Percentiles rank a stretch among this genome's conserved stretches.
Evolutionary conservation across 139 green algal genomes (phyloP).

Genomic region (Picochlorum costavermella): DNA sequence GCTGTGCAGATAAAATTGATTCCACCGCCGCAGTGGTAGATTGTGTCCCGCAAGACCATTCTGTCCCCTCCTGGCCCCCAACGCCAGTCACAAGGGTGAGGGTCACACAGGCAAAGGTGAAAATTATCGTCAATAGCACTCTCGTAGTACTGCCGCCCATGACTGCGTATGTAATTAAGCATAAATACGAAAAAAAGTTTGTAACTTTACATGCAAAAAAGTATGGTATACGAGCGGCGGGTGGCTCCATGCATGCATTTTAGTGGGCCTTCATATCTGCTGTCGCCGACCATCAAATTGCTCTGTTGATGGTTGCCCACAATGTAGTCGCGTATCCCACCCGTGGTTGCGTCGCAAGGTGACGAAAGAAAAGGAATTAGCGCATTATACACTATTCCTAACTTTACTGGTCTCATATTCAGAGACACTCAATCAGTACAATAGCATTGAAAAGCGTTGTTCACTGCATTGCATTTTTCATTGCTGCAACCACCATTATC

Average conservation of each 20-base stretch:
- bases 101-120: not conserved
- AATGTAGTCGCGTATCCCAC: too few species aligned
- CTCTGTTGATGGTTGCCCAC: not conserved
- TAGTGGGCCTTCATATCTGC: too few species aligned
- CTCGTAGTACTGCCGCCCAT: not conserved
- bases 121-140: not conserved
- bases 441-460: too few species aligned
- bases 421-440: too few species aligned
- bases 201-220: constrained; percentile 4
- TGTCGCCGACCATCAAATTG: not conserved
- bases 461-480: too few species aligned
- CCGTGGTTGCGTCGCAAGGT: too few species aligned
- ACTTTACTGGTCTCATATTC: too few species aligned
- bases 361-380: too few species aligned
- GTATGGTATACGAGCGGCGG: not conserved
- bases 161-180: not conserved
- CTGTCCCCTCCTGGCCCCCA: not conserved
- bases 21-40: not conserved
- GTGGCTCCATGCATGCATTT: not conserved
- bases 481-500: too few species aligned
- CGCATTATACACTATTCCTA: too few species aligned
- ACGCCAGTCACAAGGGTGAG: not conserved
- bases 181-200: not conserved
- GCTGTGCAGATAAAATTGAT: not conserved
- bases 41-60: not conserved